A percentile compares a stretch with the other conserved stretches of the same genome.
Evolutionary conservation across 225 moss, liverwort and hornwort species (phyloP).

Genomic region (Asterella californica): DNA sequence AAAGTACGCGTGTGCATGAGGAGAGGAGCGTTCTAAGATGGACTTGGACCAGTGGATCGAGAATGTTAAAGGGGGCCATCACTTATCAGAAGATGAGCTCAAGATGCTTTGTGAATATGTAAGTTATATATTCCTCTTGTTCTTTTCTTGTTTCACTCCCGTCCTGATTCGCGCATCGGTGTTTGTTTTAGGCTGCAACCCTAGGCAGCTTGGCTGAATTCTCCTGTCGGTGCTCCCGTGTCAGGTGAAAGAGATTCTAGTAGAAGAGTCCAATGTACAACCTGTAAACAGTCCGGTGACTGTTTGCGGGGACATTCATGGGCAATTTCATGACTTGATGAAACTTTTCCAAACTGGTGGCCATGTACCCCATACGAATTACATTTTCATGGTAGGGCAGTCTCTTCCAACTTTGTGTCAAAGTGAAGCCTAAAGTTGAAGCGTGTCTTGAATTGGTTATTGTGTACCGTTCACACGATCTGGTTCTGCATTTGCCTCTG

Average conservation of each 20-base stretch:
- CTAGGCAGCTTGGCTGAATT: not conserved
- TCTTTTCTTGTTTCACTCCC: not conserved
- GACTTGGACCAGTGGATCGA: conserved; percentile 99
- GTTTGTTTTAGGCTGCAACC: not conserved
- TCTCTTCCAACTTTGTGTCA: too few species aligned
- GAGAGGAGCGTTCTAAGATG: conserved; percentile 54
- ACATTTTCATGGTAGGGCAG: conserved; percentile 90
- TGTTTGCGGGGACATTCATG: conserved; percentile 99
- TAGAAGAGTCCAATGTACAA: conserved; percentile 99
- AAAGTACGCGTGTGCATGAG: conserved; percentile 38
- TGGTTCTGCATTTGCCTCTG: not conserved
- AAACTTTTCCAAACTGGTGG: conserved; percentile 99
- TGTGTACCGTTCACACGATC: not conserved
- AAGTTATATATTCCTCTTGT: not conserved
- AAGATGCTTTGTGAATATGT: conserved; percentile 98
- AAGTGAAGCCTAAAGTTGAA: not conserved
- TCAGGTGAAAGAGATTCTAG: conserved; percentile 98
- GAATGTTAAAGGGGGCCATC: conserved; percentile 94
- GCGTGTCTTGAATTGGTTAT: not conserved
- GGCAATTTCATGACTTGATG: conserved; percentile 99
- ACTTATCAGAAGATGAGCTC: conserved; percentile 96
- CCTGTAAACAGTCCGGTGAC: conserved; percentile 99
- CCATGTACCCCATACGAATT: conserved; percentile 90
- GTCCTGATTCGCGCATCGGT: not conserved
- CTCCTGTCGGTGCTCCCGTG: not conserved